A percentile compares a stretch with the other conserved stretches of the same genome.
phyloP scores from a whole-genome alignment of 2,329 filamentous ascomycete species.

The Nemania sp. region DNA sequence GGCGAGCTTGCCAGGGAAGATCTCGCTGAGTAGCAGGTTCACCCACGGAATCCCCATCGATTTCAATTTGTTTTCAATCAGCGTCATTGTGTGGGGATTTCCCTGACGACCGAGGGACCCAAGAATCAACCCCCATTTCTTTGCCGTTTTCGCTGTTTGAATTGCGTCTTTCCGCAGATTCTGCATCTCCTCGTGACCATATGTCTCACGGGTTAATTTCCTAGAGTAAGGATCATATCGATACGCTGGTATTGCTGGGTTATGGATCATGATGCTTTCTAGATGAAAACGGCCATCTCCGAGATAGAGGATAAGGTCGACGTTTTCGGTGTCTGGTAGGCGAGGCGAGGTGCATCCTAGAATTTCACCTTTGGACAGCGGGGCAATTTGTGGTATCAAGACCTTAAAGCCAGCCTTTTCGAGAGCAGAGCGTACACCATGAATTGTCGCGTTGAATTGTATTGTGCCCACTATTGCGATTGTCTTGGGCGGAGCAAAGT shows the following conservation, averaged over 20 bases:
- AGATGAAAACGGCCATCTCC: slow-evolving; percentile 62
- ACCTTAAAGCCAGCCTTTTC: slow-evolving; percentile 84
- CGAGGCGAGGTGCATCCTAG: slow-evolving; percentile 93
- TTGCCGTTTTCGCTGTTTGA: slow-evolving; percentile 70
- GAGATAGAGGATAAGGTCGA: slow-evolving; percentile 58
- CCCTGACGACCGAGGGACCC: slow-evolving; percentile 92
- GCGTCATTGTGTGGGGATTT: slow-evolving; percentile 86
- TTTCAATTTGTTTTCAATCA: slow-evolving; percentile 79
- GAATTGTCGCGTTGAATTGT: slow-evolving; percentile 96
- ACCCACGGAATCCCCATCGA: slow-evolving; percentile 77
- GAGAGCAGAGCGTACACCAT: slow-evolving; percentile 76
- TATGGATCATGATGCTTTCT: slow-evolving; percentile 99
- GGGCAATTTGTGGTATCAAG: slow-evolving; percentile 88
- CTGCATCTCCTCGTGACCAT: slow-evolving; percentile 91
- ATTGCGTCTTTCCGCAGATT: slow-evolving; percentile 78
- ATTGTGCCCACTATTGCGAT: slow-evolving; percentile 96
- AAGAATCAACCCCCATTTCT: slow-evolving; percentile 93
- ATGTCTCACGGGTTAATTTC: slow-evolving; percentile 86
- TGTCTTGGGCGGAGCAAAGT: slow-evolving; percentile 82
- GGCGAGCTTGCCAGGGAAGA: slow-evolving; percentile 92
- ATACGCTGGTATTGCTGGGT: slow-evolving; percentile 86
- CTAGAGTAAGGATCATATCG: slow-evolving; percentile 96
- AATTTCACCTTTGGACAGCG: slow-evolving; percentile 92
- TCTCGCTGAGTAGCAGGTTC: slow-evolving; percentile 87
- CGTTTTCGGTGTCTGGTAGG: slow-evolving; percentile 58